Evolutionary conservation across 2,329 filamentous ascomycete genomes (phyloP).

Genomic region (Cladophialophora carrionii): DNA sequence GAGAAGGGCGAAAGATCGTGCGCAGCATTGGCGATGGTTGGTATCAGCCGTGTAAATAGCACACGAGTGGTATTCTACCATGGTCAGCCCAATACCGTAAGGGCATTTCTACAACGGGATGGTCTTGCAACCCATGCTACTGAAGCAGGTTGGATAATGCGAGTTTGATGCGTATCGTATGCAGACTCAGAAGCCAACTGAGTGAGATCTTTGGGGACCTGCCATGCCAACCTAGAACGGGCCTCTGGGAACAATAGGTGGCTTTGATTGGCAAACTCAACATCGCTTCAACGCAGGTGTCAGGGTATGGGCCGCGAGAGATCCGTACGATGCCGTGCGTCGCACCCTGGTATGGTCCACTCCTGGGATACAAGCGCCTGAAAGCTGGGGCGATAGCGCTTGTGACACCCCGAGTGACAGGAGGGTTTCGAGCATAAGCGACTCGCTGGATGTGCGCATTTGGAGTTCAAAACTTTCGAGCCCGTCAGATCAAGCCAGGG

Average conservation of each 20-base stretch:
- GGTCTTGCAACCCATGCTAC: background rate
- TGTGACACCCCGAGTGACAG: background rate
- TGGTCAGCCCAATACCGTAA: background rate
- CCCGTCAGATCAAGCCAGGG: background rate
- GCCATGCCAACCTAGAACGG: background rate
- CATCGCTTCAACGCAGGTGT: background rate
- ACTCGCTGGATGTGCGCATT: background rate
- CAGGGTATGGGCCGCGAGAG: background rate
- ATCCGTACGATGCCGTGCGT: conserved; percentile 3
- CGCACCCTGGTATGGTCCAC: background rate
- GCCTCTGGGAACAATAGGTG: background rate
- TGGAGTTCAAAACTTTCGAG: background rate
- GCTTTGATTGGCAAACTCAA: background rate
- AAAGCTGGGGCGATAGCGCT: background rate
- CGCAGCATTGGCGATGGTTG: background rate
- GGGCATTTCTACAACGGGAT: background rate
- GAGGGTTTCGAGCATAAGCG: background rate
- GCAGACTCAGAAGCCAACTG: background rate
- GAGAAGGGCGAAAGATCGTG: background rate
- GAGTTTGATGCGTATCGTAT: background rate
- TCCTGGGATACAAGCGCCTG: background rate
- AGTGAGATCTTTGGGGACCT: background rate
- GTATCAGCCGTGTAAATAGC: no score
- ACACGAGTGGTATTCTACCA: background rate
- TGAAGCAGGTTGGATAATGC: background rate